Evolutionary conservation across 2,329 filamentous ascomycete genomes (phyloP).

Genomic region (Talaromyces sp.): DNA sequence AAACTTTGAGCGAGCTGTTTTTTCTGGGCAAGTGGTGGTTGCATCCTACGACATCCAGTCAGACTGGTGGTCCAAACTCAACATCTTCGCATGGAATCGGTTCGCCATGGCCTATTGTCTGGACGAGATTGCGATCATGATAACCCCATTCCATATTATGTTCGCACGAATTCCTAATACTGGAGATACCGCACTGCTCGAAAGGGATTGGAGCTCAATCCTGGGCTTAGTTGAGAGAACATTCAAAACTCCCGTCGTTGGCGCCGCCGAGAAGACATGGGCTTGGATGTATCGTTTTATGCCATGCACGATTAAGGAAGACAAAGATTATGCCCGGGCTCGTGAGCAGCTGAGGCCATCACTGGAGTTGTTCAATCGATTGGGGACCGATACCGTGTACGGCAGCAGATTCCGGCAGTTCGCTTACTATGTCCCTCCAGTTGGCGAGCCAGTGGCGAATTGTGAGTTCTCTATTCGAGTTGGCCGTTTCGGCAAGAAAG

Average conservation of each 20-base stretch:
- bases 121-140: constrained; percentile 11
- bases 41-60: background rate
- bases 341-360: background rate
- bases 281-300: background rate
- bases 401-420: background rate
- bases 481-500: background rate
- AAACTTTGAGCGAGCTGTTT: background rate
- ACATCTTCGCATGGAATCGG: background rate
- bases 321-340: background rate
- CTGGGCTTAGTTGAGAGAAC: background rate
- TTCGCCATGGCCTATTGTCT: background rate
- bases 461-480: background rate
- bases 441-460: background rate
- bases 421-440: background rate
- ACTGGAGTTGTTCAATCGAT: background rate
- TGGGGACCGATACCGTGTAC: background rate
- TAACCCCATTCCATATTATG: background rate
- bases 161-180: background rate
- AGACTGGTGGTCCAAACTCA: background rate
- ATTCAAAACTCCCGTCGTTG: too few species aligned
- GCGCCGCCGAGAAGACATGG: background rate
- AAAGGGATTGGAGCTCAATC: background rate
- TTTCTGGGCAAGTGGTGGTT: background rate
- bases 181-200: background rate
- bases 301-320: background rate